These are phyloP conservation scores for Crithidia brevicula DNA, from an alignment of 208 protist genomes.

Conservation along the genomic window DNA sequence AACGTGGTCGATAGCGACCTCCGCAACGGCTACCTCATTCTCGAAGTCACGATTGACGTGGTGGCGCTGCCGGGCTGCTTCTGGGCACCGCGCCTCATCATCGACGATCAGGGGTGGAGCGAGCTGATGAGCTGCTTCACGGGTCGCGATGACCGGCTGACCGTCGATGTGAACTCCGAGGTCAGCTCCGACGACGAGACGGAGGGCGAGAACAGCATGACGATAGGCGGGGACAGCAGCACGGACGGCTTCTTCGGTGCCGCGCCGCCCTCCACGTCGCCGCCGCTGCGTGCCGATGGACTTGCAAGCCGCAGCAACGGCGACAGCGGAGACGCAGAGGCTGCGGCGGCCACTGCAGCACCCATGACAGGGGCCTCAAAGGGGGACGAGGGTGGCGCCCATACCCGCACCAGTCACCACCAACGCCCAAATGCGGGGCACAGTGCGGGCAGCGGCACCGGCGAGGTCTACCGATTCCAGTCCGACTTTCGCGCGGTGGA, in stretches of 20 bases:
- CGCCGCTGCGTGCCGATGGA: background rate
- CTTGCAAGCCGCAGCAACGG: no score
- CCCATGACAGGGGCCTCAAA: no score
- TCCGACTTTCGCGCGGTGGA: constrained; percentile 59
- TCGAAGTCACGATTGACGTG: constrained; percentile 56
- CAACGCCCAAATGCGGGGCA: no score
- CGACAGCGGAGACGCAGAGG: constrained; percentile 6
- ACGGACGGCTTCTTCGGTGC: background rate
- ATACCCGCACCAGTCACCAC: no score
- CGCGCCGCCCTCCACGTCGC: background rate
- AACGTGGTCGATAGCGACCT: constrained; percentile 85
- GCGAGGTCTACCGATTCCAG: constrained; percentile 42
- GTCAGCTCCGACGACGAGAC: constrained; percentile 2
- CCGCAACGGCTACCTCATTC: constrained; percentile 67
- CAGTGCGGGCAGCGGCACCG: constrained; percentile 10
- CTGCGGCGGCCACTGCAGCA: no score
- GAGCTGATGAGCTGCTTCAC: constrained; percentile 66
- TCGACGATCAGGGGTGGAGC: constrained; percentile 44
- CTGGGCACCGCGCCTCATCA: constrained; percentile 34
- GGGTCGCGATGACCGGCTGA: constrained; percentile 53
- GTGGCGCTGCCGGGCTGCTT: constrained; percentile 30
- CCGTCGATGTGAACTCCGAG: constrained; percentile 16
- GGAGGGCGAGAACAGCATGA: constrained; percentile 16
- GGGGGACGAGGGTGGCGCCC: no score
- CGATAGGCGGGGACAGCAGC: constrained; percentile 5